Evolutionary conservation across 2,329 filamentous ascomycete species (phyloP).

Genomic region (Neopestalotiopsis clavispora): DNA sequence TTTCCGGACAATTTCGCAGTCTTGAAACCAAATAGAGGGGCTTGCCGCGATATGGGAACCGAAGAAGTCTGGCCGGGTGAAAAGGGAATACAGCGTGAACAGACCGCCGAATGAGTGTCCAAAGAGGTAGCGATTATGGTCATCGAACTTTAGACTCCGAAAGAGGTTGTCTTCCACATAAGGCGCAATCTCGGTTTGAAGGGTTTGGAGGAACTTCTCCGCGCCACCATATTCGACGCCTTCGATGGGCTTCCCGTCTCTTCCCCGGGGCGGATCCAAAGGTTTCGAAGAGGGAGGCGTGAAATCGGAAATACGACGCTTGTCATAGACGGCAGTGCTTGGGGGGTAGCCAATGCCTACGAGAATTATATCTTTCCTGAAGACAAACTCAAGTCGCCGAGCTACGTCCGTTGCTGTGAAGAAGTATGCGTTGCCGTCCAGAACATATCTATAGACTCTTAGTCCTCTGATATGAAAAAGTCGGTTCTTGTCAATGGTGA

Average conservation of each 20-base stretch:
- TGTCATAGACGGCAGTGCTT: neutral
- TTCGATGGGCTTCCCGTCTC: neutral
- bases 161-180: neutral
- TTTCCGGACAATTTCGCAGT: neutral
- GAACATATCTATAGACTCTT: neutral
- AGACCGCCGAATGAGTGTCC: constrained; percentile 3
- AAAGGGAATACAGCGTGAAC: neutral
- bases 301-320: neutral
- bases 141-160: neutral
- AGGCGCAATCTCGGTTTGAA: neutral
- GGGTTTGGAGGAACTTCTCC: neutral
- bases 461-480: neutral
- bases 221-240: neutral
- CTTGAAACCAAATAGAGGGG: neutral
- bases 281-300: neutral
- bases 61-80: neutral
- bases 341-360: neutral
- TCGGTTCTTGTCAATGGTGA: neutral
- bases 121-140: neutral
- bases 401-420: neutral
- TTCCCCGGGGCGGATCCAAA: neutral
- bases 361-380: neutral
- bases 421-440: constrained; percentile 5
- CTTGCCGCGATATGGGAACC: neutral
- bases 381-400: neutral